Base-by-base conservation (phyloP, 441 rosid genomes). In the Pelargonium cotyledonis region DNA sequence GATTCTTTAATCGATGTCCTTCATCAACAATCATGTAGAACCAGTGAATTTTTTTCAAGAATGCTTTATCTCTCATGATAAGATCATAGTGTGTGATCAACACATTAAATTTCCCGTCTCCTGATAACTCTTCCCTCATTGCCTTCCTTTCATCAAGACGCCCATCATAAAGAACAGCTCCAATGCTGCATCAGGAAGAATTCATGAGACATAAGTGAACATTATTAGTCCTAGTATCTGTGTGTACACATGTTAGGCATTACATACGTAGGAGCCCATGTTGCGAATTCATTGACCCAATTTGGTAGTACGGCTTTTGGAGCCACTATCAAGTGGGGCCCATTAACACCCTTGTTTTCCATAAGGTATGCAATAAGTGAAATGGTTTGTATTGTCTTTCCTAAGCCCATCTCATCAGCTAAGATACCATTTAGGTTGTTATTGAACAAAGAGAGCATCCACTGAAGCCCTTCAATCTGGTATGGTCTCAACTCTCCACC, bases 321-420 rank as follows among this genome's bases (percentile, higher is more conserved):
- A 82, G 99, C 98, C 71, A 96, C 95, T 81, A 96, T 93, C 79
- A 96, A 76, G 84, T 92, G 89, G 21, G 99, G 99, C 67, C 99
- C 97, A 69, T 74, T 67, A 18, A 93, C 90, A 69, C 88, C 88
- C 78, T 93, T 96, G 82, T 84, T 88, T 83, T 96, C 95, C 80
- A 91, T 79, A 69, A 96, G 92, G 83, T 96, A 88, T 0, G 98
- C 97, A 78, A 96, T 82, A 80, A 93, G 73, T 8, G 99, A 85
- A 63, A 96, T 96, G 29, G 99, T 96, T 80, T 96, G 99, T 72
- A 96, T 96, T 65, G 99, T 93, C 80, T 96, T 96, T 35, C 99
- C 99, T 83, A 96, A 73, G 55, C 99, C 99, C 99, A 96, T 96
- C 87, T 96, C 99, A 80, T 96, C 99, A 64, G 99, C 99, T 84